Percentiles rank a stretch among this genome's conserved stretches.
Conservation (phyloP, 2,329 filamentous ascomycete genomes). For the Metarhizium robertsii region DNA sequence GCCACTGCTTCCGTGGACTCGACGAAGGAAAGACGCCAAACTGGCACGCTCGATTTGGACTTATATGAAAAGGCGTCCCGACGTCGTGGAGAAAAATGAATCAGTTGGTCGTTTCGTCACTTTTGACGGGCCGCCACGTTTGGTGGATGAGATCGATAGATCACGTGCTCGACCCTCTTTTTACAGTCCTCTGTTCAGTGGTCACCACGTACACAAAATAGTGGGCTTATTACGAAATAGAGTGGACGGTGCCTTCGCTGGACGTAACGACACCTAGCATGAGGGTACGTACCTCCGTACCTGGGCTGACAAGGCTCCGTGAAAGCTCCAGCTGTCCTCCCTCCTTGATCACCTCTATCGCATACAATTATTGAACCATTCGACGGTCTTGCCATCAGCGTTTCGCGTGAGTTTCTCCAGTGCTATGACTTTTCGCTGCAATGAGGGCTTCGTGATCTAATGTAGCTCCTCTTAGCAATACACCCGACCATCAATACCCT, state of each 20-base stretch:
- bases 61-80: slow-evolving; percentile 2
- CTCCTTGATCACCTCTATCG: slow-evolving; percentile 5
- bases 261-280: not conserved
- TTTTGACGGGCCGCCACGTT: slow-evolving; percentile 11
- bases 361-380: not conserved
- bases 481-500: not conserved
- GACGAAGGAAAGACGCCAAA: not conserved
- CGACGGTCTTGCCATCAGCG: not conserved
- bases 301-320: not conserved
- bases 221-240: too few relatives aligned
- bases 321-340: slow-evolving; percentile 14
- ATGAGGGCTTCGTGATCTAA: not conserved
- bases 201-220: too few relatives aligned
- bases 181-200: not conserved
- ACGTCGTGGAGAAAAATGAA: slow-evolving; percentile 9
- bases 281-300: not conserved
- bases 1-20: not conserved
- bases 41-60: not conserved
- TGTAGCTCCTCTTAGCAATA: not conserved
- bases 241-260: too few relatives aligned
- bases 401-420: not conserved
- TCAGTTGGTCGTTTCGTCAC: slow-evolving; percentile 6
- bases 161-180: slow-evolving; percentile 15
- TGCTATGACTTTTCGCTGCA: not conserved
- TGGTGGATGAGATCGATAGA: slow-evolving; percentile 16